Evolutionary conservation across 768 basidiomycete species (phyloP), one percentile per base, ranked within the genome.

Genomic region (Rhodotorula taiwanensis): DNA sequence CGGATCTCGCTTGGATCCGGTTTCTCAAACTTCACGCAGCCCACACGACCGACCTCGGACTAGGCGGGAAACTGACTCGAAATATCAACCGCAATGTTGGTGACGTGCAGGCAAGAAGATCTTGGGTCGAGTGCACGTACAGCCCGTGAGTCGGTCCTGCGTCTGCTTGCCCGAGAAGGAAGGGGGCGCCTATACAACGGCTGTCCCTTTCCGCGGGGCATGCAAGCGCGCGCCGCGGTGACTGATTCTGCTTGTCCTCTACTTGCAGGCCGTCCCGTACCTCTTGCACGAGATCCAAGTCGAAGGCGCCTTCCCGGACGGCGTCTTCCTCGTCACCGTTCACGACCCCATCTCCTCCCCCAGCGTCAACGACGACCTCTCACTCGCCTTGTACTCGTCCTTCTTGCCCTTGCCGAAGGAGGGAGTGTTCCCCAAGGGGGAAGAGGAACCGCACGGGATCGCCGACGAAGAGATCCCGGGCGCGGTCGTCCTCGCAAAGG

Each of bases 251-350:
- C 36, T 49, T 9, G n/a, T 31, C 44, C 18, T 31, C 36, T 16
- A 5, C 52, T 4, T 18, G 49, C 54, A 57, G 66, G 83, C 83
- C 47, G 92, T 98, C 0, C 81, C 86, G 0, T 77, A 79, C 10
- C 80, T 85, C 50, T 75, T 97, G 30, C 85, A 89, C 70, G 86
- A 93, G 69, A 86, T 99, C 39, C 92, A 95, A 74, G 64, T 74
- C 54, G 72, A 73, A 50, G 71, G 67, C 49, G 64, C 67, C 14
- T 72, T 73, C 57, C 62, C 52, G 11, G 62, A 70, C 69, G 77
- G 79, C 16, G 77, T 76, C 39, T 99, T 98, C 77, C 82, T 99
- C n/a, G 93, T 98, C 42, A 94, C 94, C 1, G 89, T 98, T 5
- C 93, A 97, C 72, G 87, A 94, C 71, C 94, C 95, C 25, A 86